Base-by-base conservation (phyloP, 306 rosid genomes). In the Citrullus colocynthis region DNA sequence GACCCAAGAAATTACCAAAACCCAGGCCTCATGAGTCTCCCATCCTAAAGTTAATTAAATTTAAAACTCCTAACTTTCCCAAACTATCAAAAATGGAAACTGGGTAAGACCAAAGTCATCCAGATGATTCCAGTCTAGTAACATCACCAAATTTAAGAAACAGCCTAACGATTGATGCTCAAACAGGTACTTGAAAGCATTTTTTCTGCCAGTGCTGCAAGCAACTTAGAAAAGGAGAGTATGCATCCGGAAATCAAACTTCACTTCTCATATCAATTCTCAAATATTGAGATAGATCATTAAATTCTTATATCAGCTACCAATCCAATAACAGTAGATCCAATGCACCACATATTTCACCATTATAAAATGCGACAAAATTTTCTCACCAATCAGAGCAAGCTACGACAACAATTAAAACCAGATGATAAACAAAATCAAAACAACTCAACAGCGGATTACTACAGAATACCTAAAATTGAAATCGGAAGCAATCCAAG, bases 401-500 rank as follows among this genome's bases (percentile, higher is more conserved):
- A 34, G 18, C 78, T 74, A 54, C 78, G 6, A 74, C 24, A 34
- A 34, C 17, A 74, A 74, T 18, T 6, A 52, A 74, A 74, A 52
- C 48, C 30, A 69, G 17, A 17, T 44, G 9, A 52, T 12, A 73
- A 51, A 11, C 28, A 52, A 51, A 51, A 74, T 52, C 13, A 74
- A 52, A 34, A 17, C 18, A 74, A 10, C 62, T 74, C 32, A 73
- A 52, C 44, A 24, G 18, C 18, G 44, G 21, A 2, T 17, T 28
- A 73, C 14, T 32, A 1, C 0, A 52, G 18, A 74, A 74, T 54
- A 74, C 78, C 78, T 54, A 12, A n/a, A 74, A 34, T 30, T 5
- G 18, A 54, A 74, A 74, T 54, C 77, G 77, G 59, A 72, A 72
- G 77, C 42, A 51, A 72, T 72, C 16, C 16, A 34, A 54, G 59